Conservation (phyloP, 2,329 filamentous ascomycete species). For the Neonectria magnoliae region DNA sequence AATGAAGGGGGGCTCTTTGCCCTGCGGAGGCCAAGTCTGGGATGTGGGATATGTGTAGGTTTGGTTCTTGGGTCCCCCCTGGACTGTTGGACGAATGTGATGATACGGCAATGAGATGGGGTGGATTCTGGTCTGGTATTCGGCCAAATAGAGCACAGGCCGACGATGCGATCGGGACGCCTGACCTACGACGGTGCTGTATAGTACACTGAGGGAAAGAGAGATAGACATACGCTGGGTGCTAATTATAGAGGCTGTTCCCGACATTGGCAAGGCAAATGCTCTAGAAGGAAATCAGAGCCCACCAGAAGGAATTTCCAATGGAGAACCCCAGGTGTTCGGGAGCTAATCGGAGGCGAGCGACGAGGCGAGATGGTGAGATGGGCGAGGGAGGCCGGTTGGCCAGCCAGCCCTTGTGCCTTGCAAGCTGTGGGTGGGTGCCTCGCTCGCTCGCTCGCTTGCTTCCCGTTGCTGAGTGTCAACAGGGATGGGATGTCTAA, state of each 20-base stretch:
- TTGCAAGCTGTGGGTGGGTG: constrained; percentile 18
- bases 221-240: background rate
- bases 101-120: constrained; percentile 12
- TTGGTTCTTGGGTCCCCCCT: constrained; percentile 7
- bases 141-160: constrained; percentile 13
- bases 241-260: background rate
- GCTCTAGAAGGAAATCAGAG: constrained; percentile 13
- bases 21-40: constrained; percentile 8
- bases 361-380: constrained; percentile 40
- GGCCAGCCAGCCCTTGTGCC: constrained; percentile 32
- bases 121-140: constrained; percentile 10
- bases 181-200: background rate
- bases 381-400: constrained; percentile 36
- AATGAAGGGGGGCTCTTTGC: background rate
- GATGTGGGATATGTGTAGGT: constrained; percentile 1
- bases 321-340: constrained; percentile 35
- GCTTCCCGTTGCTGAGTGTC: constrained; percentile 40
- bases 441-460: constrained; percentile 42
- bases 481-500: constrained; percentile 30
- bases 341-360: constrained; percentile 43
- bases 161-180: background rate
- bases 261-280: constrained; percentile 5
- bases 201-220: background rate
- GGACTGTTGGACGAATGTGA: constrained; percentile 2
- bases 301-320: background rate